Evolutionary conservation across 345 rosid genomes (phyloP).

Genomic region (Capsella bursapastoris): DNA sequence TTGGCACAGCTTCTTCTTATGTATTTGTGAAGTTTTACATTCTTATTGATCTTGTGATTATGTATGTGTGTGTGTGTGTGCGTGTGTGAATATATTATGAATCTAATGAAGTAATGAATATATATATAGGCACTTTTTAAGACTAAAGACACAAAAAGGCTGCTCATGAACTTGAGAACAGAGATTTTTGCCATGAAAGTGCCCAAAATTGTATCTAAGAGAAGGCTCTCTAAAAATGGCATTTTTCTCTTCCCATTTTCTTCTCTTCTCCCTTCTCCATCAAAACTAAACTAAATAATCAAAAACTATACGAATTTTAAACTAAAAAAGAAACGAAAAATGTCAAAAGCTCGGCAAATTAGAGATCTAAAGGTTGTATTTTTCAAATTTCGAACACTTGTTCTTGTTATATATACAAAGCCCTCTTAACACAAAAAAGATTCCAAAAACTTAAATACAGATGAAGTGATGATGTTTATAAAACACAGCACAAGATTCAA

Average conservation of each 20-base stretch:
- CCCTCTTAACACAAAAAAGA: too few species aligned
- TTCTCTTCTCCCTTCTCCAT: conserved; percentile 37
- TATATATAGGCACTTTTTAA: conserved; percentile 2
- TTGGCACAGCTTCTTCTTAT: too few species aligned
- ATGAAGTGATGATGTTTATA: too few species aligned
- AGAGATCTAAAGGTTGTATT: neutral
- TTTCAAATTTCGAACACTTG: neutral
- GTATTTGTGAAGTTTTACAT: neutral
- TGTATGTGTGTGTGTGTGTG: too few species aligned
- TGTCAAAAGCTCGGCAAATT: neutral
- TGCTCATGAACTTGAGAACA: conserved; percentile 25
- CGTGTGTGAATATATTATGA: too few species aligned
- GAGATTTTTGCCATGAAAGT: neutral
- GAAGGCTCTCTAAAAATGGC: conserved; percentile 38
- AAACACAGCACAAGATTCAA: too few species aligned
- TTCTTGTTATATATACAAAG: neutral
- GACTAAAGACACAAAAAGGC: neutral
- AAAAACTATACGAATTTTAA: neutral
- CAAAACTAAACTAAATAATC: neutral
- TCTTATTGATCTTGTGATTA: neutral
- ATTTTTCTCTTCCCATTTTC: conserved; percentile 35
- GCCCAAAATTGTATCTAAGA: conserved; percentile 19
- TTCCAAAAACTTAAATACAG: too few species aligned
- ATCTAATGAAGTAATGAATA: too few species aligned
- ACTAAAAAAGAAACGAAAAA: neutral